phyloP scores from a whole-genome alignment of 495 filamentous ascomycete species.

The Aeminium ludgeri region DNA sequence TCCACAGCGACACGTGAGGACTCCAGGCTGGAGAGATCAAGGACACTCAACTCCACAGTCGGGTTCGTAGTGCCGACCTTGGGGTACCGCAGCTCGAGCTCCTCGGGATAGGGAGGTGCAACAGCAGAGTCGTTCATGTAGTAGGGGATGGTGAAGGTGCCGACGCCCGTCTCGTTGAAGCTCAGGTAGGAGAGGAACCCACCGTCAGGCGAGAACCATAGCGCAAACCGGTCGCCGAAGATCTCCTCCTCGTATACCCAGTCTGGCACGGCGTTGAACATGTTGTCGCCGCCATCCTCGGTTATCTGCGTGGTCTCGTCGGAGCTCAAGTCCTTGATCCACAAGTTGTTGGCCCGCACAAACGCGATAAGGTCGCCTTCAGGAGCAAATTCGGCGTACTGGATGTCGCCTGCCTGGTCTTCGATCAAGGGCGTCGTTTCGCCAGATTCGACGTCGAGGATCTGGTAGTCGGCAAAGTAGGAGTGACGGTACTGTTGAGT shows the following conservation, averaged over 20 bases:
- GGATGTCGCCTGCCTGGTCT: conserved; percentile 36
- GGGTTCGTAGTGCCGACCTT: conserved; percentile 43
- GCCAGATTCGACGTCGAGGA: conserved; percentile 33
- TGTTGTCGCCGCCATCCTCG: conserved; percentile 34
- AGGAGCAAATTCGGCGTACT: conserved; percentile 37
- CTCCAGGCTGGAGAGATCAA: conserved; percentile 24
- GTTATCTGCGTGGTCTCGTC: conserved; percentile 35
- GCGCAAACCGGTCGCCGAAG: conserved; percentile 29
- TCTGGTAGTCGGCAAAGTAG: conserved; percentile 39
- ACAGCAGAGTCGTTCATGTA: conserved; percentile 33
- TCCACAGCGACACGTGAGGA: conserved; percentile 24
- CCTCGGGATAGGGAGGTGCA: conserved; percentile 34
- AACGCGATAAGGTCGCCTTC: conserved; percentile 35
- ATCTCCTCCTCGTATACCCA: conserved; percentile 52
- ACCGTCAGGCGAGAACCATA: conserved; percentile 44
- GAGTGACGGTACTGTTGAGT: conserved; percentile 42
- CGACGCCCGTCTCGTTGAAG: conserved; percentile 42
- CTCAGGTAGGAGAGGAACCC: conserved; percentile 38
- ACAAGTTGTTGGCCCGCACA: conserved; percentile 39
- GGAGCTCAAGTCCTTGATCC: conserved; percentile 28
- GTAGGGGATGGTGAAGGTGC: conserved; percentile 40
- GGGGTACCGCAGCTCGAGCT: conserved; percentile 37
- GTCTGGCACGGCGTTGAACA: conserved; percentile 43
- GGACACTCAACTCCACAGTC: conserved; percentile 33
- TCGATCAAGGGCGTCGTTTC: conserved; percentile 29